Conservation (phyloP, 1,139 yeast genomes). For the Keqinozyma sinolaborantium region DNA sequence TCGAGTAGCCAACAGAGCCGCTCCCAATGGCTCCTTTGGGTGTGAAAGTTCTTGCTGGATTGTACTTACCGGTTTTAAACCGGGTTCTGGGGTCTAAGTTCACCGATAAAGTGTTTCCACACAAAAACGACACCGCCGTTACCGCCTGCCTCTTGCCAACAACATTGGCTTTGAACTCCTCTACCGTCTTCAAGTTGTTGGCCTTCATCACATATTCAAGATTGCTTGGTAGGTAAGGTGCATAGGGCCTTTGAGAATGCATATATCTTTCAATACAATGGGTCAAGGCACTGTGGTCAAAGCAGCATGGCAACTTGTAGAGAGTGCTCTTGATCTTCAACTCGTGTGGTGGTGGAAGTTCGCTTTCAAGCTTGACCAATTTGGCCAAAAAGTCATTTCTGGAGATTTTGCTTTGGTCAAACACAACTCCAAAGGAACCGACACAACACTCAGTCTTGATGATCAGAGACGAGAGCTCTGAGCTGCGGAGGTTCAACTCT, state of each 20-base stretch:
- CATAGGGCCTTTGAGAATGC: conserved; percentile 34
- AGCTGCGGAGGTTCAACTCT: conserved; percentile 7
- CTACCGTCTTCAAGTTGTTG: conserved; percentile 20
- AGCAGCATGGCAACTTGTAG: conserved; percentile 25
- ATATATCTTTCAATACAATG: conserved; percentile 28
- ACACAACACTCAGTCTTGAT: conserved; percentile 21
- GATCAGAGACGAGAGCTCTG: conserved; percentile 9
- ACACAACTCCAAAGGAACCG: conserved; percentile 25
- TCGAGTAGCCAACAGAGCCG: conserved; percentile 29
- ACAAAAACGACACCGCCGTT: conserved; percentile 33
- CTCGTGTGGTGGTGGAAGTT: conserved; percentile 24
- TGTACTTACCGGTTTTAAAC: conserved; percentile 29
- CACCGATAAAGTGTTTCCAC: conserved; percentile 32
- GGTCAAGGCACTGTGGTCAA: conserved; percentile 26
- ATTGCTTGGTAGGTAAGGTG: conserved; percentile 32
- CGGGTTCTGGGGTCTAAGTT: conserved; percentile 30
- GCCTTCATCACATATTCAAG: conserved; percentile 28
- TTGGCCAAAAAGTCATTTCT: conserved; percentile 16
- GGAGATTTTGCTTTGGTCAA: conserved; percentile 17
- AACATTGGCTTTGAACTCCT: conserved; percentile 24
- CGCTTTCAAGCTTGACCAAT: conserved; percentile 18
- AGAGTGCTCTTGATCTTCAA: conserved; percentile 25
- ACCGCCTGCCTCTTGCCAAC: conserved; percentile 27
- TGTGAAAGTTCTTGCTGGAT: conserved; percentile 35
- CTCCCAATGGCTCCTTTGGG: conserved; percentile 35